Evolutionary conservation across 2,329 filamentous ascomycete species (phyloP).

Genomic region (Botrytis cinerea): DNA sequence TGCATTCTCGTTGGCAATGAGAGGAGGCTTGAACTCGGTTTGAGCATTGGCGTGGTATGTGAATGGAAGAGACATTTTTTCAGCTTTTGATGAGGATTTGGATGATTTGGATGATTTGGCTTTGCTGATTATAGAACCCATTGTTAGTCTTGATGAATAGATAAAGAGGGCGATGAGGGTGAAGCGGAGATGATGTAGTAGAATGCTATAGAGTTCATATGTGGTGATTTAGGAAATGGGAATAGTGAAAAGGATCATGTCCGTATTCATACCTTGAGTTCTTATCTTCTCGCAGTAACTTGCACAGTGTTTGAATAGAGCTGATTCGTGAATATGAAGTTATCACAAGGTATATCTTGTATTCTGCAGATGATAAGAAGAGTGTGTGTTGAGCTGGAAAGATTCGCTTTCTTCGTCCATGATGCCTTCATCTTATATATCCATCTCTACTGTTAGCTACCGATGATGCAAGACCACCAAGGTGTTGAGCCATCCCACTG

Average conservation of each 20-base stretch:
- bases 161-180: not conserved
- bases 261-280: slow-evolving; percentile 28
- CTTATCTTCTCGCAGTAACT: slow-evolving; percentile 23
- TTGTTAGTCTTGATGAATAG: slow-evolving; percentile 34
- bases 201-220: not conserved
- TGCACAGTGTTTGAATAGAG: not conserved
- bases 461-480: slow-evolving; percentile 16
- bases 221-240: not conserved
- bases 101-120: slow-evolving; percentile 31
- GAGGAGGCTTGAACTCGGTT: slow-evolving; percentile 57
- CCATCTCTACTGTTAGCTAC: slow-evolving; percentile 22
- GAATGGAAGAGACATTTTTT: slow-evolving; percentile 37
- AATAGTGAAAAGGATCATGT: not conserved
- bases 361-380: slow-evolving; percentile 25
- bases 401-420: slow-evolving; percentile 28
- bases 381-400: slow-evolving; percentile 29
- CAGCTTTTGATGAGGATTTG: slow-evolving; percentile 18
- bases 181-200: not conserved
- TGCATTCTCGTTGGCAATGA: slow-evolving; percentile 65
- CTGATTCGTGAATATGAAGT: slow-evolving; percentile 21
- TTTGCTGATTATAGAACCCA: slow-evolving; percentile 41
- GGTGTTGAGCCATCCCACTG: slow-evolving; percentile 28
- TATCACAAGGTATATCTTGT: slow-evolving; percentile 21
- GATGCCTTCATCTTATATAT: slow-evolving; percentile 16
- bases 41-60: slow-evolving; percentile 55